A percentile compares a stretch with the other conserved stretches of the same genome.
Evolutionary conservation across 2,329 filamentous ascomycete genomes (phyloP).

Genomic region (Fusarium nygamai): DNA sequence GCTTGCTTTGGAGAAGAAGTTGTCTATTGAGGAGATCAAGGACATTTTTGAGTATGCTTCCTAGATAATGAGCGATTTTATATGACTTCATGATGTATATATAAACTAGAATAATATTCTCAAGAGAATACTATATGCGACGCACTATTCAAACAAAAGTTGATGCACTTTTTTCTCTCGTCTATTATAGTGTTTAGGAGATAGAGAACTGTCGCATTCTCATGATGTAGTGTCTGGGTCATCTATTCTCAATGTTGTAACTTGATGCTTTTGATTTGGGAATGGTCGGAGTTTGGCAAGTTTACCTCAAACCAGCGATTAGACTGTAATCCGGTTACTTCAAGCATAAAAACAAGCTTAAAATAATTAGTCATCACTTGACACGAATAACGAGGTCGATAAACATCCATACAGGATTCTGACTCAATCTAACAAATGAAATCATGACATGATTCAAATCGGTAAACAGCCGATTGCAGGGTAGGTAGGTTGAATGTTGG

Average conservation of each 20-base stretch:
- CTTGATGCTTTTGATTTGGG: no score
- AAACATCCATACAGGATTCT: fast-evolving
- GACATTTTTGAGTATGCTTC: constrained; percentile 21
- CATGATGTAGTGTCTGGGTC: no score
- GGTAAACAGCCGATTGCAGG: background rate
- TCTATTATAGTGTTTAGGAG: no score
- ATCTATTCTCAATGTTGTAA: no score
- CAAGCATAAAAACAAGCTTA: background rate
- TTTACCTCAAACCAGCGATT: no score
- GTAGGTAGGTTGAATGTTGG: background rate
- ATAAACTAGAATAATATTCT: background rate
- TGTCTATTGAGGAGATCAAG: constrained; percentile 25
- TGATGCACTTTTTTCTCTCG: fast-evolving
- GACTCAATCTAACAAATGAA: fast-evolving
- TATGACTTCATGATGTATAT: background rate
- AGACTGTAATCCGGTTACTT: no score
- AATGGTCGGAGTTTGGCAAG: no score
- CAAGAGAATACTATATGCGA: fast-evolving
- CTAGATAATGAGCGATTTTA: fast-evolving
- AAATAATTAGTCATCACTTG: background rate
- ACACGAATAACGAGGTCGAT: fast-evolving
- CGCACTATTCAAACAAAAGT: background rate
- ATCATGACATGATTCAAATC: fast-evolving
- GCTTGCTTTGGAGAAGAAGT: constrained; percentile 45
- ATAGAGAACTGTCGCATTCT: no score